Conservation (phyloP, 495 filamentous ascomycete species). For the Choiromyces venosus region DNA sequence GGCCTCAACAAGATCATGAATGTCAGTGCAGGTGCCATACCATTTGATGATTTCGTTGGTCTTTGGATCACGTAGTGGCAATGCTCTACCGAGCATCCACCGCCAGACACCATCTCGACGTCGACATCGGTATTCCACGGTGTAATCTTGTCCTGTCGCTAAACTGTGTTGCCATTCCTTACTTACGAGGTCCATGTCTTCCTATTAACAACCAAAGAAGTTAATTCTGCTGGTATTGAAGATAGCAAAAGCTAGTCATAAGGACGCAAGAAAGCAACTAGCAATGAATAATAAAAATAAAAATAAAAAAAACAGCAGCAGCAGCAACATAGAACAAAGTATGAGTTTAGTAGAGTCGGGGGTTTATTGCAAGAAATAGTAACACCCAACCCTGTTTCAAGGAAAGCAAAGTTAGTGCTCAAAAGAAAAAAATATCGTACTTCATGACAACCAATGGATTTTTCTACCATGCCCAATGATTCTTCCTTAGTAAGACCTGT, state of each 20-base stretch:
- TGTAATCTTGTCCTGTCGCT: conserved; percentile 59
- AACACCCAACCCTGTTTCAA: conserved; percentile 42
- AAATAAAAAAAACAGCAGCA: not conserved
- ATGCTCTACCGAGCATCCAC: conserved; percentile 65
- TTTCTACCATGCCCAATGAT: conserved; percentile 43
- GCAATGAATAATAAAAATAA: not conserved
- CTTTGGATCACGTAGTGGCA: conserved; percentile 57
- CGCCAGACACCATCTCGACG: conserved; percentile 59
- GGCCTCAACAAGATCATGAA: conserved; percentile 59
- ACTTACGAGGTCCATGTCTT: conserved; percentile 53
- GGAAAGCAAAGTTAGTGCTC: conserved; percentile 13
- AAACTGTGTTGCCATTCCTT: conserved; percentile 56
- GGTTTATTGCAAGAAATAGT: conserved; percentile 48
- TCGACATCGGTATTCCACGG: conserved; percentile 61
- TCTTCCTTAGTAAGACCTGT: conserved; percentile 58
- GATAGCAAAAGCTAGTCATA: not conserved
- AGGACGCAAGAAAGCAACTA: not conserved
- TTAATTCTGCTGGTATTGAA: conserved; percentile 5
- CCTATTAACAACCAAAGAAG: conserved; percentile 34
- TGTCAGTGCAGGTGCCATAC: conserved; percentile 68
- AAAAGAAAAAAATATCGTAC: not conserved
- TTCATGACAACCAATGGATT: conserved; percentile 10
- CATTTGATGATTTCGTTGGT: conserved; percentile 62
- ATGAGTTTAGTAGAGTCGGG: conserved; percentile 13
- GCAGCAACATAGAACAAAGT: not conserved